Evolutionary conservation across 164 flowering plant genomes (phyloP).

Genomic region (Magnolia sinica): DNA sequence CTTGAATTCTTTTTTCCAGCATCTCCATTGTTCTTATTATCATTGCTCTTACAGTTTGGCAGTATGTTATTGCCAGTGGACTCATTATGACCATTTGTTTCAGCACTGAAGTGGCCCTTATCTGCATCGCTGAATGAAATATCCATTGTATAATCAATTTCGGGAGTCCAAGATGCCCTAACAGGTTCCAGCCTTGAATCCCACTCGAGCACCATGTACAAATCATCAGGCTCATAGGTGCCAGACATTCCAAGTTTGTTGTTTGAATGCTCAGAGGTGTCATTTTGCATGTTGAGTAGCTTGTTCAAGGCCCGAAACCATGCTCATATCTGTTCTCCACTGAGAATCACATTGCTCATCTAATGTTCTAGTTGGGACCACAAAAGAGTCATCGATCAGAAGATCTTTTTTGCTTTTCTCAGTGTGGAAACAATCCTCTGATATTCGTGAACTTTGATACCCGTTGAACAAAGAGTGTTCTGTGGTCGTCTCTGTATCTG

Average conservation of each 20-base stretch:
- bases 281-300: constrained; percentile 30
- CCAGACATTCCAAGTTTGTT: constrained; percentile 23
- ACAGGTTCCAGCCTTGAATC: constrained; percentile 37
- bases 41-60: constrained; percentile 18
- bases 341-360: constrained; percentile 36
- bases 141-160: constrained; percentile 48
- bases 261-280: constrained; percentile 21
- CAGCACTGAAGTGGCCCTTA: constrained; percentile 25
- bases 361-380: constrained; percentile 47
- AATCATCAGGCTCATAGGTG: constrained; percentile 70
- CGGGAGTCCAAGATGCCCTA: constrained; percentile 62
- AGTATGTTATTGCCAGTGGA: constrained; percentile 21
- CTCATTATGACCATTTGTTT: constrained; percentile 22
- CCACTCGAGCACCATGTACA: constrained; percentile 71
- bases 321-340: constrained; percentile 44
- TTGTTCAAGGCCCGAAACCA: constrained; percentile 43
- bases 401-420: constrained; percentile 32
- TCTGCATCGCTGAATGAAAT: constrained; percentile 28
- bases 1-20: constrained; percentile 28
- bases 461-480: constrained; percentile 31
- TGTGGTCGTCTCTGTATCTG: constrained; percentile 18
- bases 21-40: constrained; percentile 20
- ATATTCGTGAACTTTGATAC: constrained; percentile 22
- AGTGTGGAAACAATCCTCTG: constrained; percentile 9
- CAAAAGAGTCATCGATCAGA: constrained; percentile 68